Evolutionary conservation across 129 eudicot species (phyloP).

Genomic region (Ambrosia artemisiifolia): DNA sequence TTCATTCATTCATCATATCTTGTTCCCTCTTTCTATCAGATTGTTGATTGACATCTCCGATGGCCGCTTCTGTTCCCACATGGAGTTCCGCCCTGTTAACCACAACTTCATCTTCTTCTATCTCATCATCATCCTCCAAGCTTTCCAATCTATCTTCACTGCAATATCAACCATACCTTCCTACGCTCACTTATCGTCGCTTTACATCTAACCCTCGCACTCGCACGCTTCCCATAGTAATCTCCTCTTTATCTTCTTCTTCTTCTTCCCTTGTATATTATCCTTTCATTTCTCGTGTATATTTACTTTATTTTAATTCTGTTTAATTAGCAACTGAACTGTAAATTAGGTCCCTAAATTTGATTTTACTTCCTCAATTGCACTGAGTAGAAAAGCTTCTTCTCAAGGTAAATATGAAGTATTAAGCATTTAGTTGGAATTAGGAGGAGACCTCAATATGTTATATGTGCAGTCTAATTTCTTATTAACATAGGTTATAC

Average conservation of each 20-base stretch:
- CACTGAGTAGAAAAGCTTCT: too few species aligned
- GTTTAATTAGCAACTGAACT: too few species aligned
- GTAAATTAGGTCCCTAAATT: too few species aligned
- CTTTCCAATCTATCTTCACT: conserved; percentile 35
- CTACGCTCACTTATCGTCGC: conserved; percentile 14
- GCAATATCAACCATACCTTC: conserved; percentile 29
- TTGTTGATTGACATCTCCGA: conserved; percentile 16
- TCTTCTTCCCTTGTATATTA: not conserved
- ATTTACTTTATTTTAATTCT: too few species aligned
- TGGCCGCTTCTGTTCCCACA: conserved; percentile 48
- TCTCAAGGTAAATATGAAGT: not conserved
- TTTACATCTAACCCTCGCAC: conserved; percentile 31
- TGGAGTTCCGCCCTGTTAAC: conserved; percentile 9
- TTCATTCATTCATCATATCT: too few species aligned
- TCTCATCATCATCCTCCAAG: conserved; percentile 25
- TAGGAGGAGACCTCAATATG: not conserved
- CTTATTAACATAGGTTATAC: not conserved
- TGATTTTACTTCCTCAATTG: too few species aligned
- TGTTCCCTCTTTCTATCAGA: too few species aligned
- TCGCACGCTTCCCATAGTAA: conserved; percentile 42
- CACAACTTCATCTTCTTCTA: conserved; percentile 25
- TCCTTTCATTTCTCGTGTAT: too few species aligned
- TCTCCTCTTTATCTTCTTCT: not conserved
- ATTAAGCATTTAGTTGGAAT: not conserved
- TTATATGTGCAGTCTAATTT: not conserved